These are phyloP conservation scores for Sarocladium strictum DNA, from an alignment of 2,329 filamentous ascomycete species.

Conservation along the genomic window DNA sequence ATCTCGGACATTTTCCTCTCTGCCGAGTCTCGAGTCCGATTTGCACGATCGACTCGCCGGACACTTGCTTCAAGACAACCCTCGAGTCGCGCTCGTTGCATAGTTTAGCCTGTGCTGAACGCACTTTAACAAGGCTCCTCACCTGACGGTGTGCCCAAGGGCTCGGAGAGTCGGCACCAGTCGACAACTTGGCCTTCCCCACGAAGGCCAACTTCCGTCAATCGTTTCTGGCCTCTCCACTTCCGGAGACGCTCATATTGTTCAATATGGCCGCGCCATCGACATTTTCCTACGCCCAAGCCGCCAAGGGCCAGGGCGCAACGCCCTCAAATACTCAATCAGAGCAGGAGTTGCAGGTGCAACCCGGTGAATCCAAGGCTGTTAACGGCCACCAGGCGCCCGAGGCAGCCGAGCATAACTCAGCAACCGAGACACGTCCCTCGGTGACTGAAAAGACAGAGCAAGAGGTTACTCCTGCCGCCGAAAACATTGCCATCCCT, in stretches of 20 bases:
- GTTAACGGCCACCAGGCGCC: constrained; percentile 19
- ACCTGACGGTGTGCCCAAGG: constrained; percentile 6
- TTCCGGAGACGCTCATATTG: constrained; percentile 14
- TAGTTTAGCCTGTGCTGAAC: neutral
- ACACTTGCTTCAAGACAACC: neutral
- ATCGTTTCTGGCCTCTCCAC: neutral
- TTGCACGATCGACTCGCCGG: neutral
- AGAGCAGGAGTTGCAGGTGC: constrained; percentile 18
- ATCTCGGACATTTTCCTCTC: neutral
- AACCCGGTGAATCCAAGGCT: constrained; percentile 22
- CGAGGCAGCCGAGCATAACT: constrained; percentile 17
- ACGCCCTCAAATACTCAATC: constrained; percentile 24
- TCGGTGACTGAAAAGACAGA: constrained; percentile 27
- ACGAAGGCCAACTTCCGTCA: neutral
- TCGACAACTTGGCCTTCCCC: neutral
- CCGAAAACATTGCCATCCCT: constrained; percentile 30
- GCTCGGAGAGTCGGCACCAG: constrained; percentile 5
- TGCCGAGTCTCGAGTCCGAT: constrained; percentile 5
- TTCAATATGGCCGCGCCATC: constrained; percentile 48
- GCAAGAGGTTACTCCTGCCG: constrained; percentile 26
- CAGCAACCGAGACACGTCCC: constrained; percentile 17
- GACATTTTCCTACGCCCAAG: constrained; percentile 90
- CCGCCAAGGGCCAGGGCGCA: constrained; percentile 70
- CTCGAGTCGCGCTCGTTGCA: neutral
- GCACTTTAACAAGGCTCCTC: neutral